Evolutionary conservation across 331 rosid species (phyloP), one percentile per base, ranked within the genome.

Genomic region (Quercus tomentella): DNA sequence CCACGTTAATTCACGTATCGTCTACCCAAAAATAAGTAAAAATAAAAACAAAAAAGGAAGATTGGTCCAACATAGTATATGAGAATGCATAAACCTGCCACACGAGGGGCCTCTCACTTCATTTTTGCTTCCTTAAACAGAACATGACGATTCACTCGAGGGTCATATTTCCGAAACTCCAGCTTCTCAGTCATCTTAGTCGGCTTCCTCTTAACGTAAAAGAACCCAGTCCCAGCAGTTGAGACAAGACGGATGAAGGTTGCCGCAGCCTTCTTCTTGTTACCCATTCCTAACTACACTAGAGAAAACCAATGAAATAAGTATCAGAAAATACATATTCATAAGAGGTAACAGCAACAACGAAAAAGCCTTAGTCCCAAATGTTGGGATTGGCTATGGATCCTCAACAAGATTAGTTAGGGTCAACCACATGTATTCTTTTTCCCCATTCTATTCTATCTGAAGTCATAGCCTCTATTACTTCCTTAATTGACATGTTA

Each of bases 221-320:
- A 96, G 86, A 96, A 96, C 35, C 99, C 98, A 28, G 98, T 96
- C 60, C 98, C 98, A 11, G 96, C 99, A 79, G 97, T 96, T 37
- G 98, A 96, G 14, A 93, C 94, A 35, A 96, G 95, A 49, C 93
- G 85, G 16, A 96, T 86, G 84, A 96, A 93, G 85, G 89, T 58
- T 21, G 97, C 92, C 78, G 97, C 93, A 83, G 98, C 97, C 83
- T 91, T 93, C 88, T 93, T 96, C 88, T 88, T 87, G 84, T 92
- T 90, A 51, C 98, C 99, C 99, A 93, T 96, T 74, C 85, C 83
- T 81, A 70, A 85, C 83, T 80, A 70, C 49, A 45, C 66, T 66
- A 52, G 26, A 77, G 26, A 77, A 12, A 21, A 28, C 55, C 15
- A 63, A 71, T 41, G 41, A 52, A 55, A 72, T 21, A 61, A 54